phyloP scores from a whole-genome alignment of 352 stramenopile genomes.

The Phytophthora citrophthora region DNA sequence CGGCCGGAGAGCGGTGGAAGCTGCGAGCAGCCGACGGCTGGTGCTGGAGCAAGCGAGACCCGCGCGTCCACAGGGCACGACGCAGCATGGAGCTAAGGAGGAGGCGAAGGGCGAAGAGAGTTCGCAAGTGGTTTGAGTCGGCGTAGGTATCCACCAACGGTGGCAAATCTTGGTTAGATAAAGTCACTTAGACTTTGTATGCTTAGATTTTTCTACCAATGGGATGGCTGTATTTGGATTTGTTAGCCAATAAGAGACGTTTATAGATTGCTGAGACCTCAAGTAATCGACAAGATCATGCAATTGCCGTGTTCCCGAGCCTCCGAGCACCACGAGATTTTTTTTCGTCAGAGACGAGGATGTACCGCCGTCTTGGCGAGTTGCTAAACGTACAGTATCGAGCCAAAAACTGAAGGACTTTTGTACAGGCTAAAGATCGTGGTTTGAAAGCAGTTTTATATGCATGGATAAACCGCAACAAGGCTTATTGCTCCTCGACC shows the following conservation, averaged over 20 bases:
- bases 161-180: constrained; percentile 12
- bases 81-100: constrained; percentile 53
- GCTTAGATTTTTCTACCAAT: constrained; percentile 12
- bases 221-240: not conserved
- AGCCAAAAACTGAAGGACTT: too few relatives aligned
- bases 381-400: constrained; percentile 2
- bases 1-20: constrained; percentile 47
- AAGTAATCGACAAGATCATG: constrained; percentile 21
- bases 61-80: constrained; percentile 42
- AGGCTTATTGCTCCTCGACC: too few relatives aligned
- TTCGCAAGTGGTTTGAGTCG: constrained; percentile 16
- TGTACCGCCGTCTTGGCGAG: constrained; percentile 7
- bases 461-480: too few relatives aligned
- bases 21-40: constrained; percentile 19
- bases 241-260: constrained; percentile 1
- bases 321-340: constrained; percentile 16
- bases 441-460: too few relatives aligned
- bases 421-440: too few relatives aligned
- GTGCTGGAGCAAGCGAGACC: constrained; percentile 43
- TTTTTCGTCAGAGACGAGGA: constrained; percentile 20
- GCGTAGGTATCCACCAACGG: constrained; percentile 8
- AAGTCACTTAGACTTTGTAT: constrained; percentile 12
- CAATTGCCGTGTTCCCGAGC: not conserved
- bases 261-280: not conserved
- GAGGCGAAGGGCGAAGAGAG: not conserved